A percentile compares a stretch with the other conserved stretches of the same genome.
phyloP scores from a whole-genome alignment of 1,284 basidiomycete genomes.

The Marasmius sp. region DNA sequence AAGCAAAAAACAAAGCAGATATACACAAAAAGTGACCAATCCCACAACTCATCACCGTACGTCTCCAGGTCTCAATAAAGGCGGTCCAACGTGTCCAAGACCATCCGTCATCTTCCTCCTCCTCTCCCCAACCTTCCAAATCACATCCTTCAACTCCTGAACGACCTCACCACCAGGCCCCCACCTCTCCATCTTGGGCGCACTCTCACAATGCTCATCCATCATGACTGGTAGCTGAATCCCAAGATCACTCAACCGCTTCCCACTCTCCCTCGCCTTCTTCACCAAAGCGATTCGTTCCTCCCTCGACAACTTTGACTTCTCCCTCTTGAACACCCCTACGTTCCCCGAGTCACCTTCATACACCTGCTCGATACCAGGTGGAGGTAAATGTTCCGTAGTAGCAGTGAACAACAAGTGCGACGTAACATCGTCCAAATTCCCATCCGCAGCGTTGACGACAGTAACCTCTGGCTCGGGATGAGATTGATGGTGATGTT shows the following conservation, averaged over 20 bases:
- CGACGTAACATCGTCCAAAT: constrained; percentile 54
- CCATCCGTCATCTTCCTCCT: constrained; percentile 50
- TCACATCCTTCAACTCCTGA: constrained; percentile 79
- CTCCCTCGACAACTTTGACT: constrained; percentile 65
- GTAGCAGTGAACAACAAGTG: constrained; percentile 54
- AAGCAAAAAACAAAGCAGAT: neutral
- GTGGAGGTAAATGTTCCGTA: constrained; percentile 52
- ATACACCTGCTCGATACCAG: constrained; percentile 74
- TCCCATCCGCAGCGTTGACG: constrained; percentile 23
- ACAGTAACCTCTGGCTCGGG: constrained; percentile 17
- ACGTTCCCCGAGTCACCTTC: constrained; percentile 56
- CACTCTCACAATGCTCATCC: constrained; percentile 10
- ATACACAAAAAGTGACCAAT: neutral
- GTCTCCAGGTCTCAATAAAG: neutral
- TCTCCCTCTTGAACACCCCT: constrained; percentile 47
- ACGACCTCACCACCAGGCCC: constrained; percentile 79
- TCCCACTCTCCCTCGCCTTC: constrained; percentile 48
- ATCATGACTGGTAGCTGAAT: constrained; percentile 7
- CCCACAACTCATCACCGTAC: neutral
- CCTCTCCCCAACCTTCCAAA: constrained; percentile 77
- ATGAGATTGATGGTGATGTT: neutral
- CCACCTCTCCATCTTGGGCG: constrained; percentile 45
- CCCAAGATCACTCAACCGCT: constrained; percentile 11
- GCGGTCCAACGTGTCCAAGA: constrained; percentile 2
- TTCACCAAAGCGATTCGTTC: constrained; percentile 67